Percentiles rank a stretch among this genome's conserved stretches.
These are phyloP conservation scores for Pterocarpus macrocarpus DNA, from an alignment of 306 rosid species.

Conservation along the genomic window DNA sequence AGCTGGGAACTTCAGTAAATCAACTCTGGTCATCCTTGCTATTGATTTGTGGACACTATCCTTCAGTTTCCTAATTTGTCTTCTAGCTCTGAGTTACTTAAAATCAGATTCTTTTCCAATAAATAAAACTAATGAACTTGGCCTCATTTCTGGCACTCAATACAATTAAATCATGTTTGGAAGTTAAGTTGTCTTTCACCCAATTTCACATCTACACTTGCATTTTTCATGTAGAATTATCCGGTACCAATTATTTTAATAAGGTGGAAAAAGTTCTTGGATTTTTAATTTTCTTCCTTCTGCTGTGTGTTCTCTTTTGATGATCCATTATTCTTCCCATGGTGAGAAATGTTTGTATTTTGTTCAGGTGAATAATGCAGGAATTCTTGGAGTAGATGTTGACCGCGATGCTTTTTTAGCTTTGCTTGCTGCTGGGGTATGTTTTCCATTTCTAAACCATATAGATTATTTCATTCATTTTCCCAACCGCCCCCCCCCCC, in stretches of 20 bases:
- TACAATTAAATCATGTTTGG: too few species aligned
- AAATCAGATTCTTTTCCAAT: too few species aligned
- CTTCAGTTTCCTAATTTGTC: too few species aligned
- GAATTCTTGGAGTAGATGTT: conserved; percentile 13
- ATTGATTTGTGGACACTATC: too few species aligned
- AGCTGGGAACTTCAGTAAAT: too few species aligned
- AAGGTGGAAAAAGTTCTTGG: not conserved
- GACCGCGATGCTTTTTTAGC: conserved; percentile 32
- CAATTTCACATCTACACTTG: not conserved
- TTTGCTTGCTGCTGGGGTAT: not conserved
- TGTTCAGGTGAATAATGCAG: conserved; percentile 55
- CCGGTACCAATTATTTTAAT: not conserved
- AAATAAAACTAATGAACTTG: too few species aligned
- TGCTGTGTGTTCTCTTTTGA: not conserved
- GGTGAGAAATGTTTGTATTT: not conserved
- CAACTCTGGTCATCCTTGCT: too few species aligned
- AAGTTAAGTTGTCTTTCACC: too few species aligned
- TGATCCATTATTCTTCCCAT: too few species aligned
- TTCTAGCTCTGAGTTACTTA: too few species aligned
- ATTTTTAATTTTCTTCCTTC: too few species aligned
- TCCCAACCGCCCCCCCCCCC: not conserved
- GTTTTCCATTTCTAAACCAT: not conserved
- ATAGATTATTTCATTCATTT: conserved; percentile 11
- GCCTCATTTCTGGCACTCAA: too few species aligned
- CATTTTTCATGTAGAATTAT: not conserved